These are phyloP conservation scores for Microthlaspi erraticum DNA, from an alignment of 345 rosid species.

Conservation along the genomic window DNA sequence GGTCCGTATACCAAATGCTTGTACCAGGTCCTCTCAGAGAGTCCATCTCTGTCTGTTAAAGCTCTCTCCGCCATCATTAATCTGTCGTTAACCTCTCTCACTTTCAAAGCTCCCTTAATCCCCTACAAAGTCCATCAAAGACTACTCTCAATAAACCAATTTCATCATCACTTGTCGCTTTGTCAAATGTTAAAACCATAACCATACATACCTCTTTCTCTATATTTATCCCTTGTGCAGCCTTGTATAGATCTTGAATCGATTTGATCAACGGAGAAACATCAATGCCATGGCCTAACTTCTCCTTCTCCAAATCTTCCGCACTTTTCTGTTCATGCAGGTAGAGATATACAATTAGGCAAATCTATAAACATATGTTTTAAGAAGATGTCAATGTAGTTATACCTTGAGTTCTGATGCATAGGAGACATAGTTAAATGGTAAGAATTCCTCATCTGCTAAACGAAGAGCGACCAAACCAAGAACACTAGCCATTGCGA, in stretches of 20 bases:
- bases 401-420: constrained; percentile 74
- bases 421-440: constrained; percentile 69
- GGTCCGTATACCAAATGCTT: constrained; percentile 89
- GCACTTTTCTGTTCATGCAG: constrained; percentile 51
- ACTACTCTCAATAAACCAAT: not conserved
- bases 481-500: constrained; percentile 80
- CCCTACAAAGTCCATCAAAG: constrained; percentile 15
- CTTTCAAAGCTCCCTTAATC: constrained; percentile 42
- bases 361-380: constrained; percentile 13
- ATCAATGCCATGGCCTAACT: constrained; percentile 49
- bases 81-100: constrained; percentile 72
- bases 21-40: constrained; percentile 66
- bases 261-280: constrained; percentile 62
- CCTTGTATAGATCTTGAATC: constrained; percentile 55
- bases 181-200: not conserved
- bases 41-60: constrained; percentile 77
- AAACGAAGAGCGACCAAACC: constrained; percentile 78
- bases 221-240: constrained; percentile 55
- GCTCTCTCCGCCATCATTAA: constrained; percentile 85
- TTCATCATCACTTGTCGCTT: not conserved
- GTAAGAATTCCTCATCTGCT: constrained; percentile 80
- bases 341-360: constrained; percentile 14
- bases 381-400: constrained; percentile 6
- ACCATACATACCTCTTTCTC: constrained; percentile 67
- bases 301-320: constrained; percentile 57